Percentiles rank a stretch among this genome's conserved stretches.
Conservation (phyloP, 345 rosid species). For the Barbarea vulgaris region DNA sequence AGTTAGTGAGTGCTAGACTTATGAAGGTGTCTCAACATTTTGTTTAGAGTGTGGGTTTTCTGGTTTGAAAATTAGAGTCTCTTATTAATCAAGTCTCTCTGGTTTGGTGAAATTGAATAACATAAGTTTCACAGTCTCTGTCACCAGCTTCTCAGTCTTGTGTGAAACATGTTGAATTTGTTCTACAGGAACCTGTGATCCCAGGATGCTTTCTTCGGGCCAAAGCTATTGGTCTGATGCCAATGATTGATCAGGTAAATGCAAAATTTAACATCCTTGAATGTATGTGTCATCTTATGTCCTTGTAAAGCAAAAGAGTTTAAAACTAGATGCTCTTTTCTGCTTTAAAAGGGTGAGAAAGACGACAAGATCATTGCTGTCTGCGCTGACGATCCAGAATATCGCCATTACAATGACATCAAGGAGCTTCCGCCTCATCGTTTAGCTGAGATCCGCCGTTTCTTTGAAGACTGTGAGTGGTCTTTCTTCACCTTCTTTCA, state of each 20-base stretch:
- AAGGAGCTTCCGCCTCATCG: constrained; percentile 98
- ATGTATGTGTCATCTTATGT: constrained; percentile 12
- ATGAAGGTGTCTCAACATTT: background rate
- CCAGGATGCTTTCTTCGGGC: constrained; percentile 98
- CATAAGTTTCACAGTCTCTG: background rate
- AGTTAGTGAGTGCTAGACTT: background rate
- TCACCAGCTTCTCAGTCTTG: background rate
- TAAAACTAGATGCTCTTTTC: background rate
- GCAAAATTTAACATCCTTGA: constrained; percentile 13
- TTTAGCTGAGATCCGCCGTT: constrained; percentile 94
- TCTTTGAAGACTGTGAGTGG: constrained; percentile 94
- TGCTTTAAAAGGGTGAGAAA: constrained; percentile 80
- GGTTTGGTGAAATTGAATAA: background rate
- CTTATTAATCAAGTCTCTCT: background rate
- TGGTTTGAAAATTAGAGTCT: background rate
- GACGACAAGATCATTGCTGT: constrained; percentile 99
- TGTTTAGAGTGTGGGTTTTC: background rate
- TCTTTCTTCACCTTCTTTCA: constrained; percentile 5
- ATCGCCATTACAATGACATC: constrained; percentile 86
- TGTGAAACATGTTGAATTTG: constrained; percentile 1
- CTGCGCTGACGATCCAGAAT: constrained; percentile 98
- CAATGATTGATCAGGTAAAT: constrained; percentile 99
- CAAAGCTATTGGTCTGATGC: constrained; percentile 98
- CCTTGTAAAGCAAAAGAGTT: background rate
- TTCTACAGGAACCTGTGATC: constrained; percentile 88